Conservation (phyloP, 1,139 yeast genomes). For the Geotrichum histeridarum region DNA sequence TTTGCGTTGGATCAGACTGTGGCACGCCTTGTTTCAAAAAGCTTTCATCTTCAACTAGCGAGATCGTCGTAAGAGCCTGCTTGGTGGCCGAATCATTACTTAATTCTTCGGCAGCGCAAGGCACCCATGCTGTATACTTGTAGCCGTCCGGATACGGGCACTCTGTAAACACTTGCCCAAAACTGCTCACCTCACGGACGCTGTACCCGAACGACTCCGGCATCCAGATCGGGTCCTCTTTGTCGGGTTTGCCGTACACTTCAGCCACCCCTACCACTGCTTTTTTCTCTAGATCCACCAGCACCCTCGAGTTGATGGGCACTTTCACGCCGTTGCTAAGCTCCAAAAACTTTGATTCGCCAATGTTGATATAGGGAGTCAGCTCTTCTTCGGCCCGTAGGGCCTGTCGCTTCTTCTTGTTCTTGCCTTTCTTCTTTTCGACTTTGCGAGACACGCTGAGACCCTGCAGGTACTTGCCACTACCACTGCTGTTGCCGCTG, state of each 20-base stretch:
- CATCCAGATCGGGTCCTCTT: conserved; percentile 16
- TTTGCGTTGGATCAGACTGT: conserved; percentile 27
- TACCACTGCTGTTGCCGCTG: conserved; percentile 25
- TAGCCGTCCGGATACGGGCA: conserved; percentile 66
- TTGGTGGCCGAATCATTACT: neutral
- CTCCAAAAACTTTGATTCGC: conserved; percentile 53
- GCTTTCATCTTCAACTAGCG: conserved; percentile 17
- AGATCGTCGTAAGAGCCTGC: conserved; percentile 14
- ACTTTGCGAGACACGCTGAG: conserved; percentile 56
- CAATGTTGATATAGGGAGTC: conserved; percentile 74
- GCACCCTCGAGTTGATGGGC: conserved; percentile 75
- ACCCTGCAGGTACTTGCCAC: conserved; percentile 53
- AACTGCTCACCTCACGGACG: conserved; percentile 59
- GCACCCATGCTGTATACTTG: conserved; percentile 57
- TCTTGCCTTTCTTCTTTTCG: conserved; percentile 40
- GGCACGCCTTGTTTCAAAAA: conserved; percentile 22
- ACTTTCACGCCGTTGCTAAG: conserved; percentile 53
- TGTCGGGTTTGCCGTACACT: conserved; percentile 51
- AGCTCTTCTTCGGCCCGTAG: conserved; percentile 30
- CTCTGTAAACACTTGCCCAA: conserved; percentile 67
- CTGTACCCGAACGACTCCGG: conserved; percentile 57
- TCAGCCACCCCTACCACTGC: conserved; percentile 65
- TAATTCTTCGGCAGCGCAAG: conserved; percentile 56
- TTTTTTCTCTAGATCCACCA: conserved; percentile 60
- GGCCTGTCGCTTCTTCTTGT: conserved; percentile 43